phyloP scores from a whole-genome alignment of 83 land plant species.

The Thuja plicata region DNA sequence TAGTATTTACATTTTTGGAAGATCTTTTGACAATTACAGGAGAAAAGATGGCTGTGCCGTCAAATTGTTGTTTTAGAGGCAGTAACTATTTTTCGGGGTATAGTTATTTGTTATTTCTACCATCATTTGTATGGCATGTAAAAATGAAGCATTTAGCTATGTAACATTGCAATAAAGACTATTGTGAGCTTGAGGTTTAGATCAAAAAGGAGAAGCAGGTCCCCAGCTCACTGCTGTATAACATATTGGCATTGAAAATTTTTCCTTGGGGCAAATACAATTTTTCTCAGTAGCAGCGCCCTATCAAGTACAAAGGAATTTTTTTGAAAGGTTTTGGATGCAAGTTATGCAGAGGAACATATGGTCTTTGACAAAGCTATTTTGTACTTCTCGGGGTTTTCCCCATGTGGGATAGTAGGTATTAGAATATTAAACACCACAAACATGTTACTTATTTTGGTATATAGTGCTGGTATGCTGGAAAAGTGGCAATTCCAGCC shows the following conservation, averaged over 20 bases:
- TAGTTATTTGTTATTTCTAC: background rate
- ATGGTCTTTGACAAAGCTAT: background rate
- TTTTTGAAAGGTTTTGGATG: background rate
- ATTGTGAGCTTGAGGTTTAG: constrained; percentile 2
- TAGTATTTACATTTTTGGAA: background rate
- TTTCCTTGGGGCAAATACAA: background rate
- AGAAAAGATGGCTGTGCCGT: background rate
- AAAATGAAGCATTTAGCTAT: background rate
- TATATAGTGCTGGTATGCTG: background rate
- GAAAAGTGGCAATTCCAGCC: background rate
- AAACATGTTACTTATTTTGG: background rate
- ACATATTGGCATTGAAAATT: background rate
- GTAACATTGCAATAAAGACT: background rate
- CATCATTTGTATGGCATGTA: background rate
- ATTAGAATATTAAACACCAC: background rate
- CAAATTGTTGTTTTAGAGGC: background rate
- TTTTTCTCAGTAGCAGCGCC: background rate
- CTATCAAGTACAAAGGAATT: background rate
- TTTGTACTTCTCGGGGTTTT: background rate
- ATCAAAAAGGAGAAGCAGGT: background rate
- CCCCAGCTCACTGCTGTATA: constrained; percentile 3
- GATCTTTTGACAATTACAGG: background rate
- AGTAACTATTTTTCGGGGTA: background rate
- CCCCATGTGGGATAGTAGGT: constrained; percentile 1
- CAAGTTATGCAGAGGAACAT: background rate